Evolutionary conservation across 805 yeast species (phyloP).

Genomic region (Sungouiozyma ichnusensis): DNA sequence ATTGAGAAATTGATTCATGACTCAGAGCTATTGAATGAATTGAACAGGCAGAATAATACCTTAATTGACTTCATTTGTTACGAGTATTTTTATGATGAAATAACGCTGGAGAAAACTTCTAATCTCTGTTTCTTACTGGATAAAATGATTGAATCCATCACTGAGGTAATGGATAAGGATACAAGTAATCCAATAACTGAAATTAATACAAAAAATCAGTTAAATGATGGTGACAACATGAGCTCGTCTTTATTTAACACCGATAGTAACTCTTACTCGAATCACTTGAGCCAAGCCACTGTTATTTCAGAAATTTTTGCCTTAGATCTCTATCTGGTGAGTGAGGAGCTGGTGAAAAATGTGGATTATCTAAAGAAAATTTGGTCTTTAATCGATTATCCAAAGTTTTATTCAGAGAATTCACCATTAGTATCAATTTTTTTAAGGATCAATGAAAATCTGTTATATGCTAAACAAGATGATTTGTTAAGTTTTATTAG

Average conservation of each 20-base stretch:
- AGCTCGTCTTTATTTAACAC: too few species aligned
- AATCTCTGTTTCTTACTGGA: conserved; percentile 21
- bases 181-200: not conserved
- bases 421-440: conserved; percentile 70
- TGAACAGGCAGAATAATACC: conserved; percentile 31
- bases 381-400: conserved; percentile 65
- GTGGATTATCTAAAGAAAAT: conserved; percentile 49
- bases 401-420: conserved; percentile 42
- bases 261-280: not conserved
- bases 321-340: conserved; percentile 85
- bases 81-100: conserved; percentile 24
- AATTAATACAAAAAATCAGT: not conserved
- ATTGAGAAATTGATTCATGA: conserved; percentile 33
- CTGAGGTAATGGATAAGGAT: not conserved
- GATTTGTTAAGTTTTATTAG: conserved; percentile 20
- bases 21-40: conserved; percentile 30
- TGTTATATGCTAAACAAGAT: conserved; percentile 61
- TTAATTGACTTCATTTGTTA: conserved; percentile 39
- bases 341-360: conserved; percentile 77
- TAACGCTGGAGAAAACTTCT: conserved; percentile 6
- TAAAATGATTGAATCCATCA: conserved; percentile 2
- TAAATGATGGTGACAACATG: conserved; percentile 3
- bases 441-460: conserved; percentile 76
- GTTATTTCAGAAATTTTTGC: conserved; percentile 63
- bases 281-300: conserved; percentile 15